phyloP scores from a whole-genome alignment of 2,329 filamentous ascomycete genomes.

The Xylariaceae sp. region DNA sequence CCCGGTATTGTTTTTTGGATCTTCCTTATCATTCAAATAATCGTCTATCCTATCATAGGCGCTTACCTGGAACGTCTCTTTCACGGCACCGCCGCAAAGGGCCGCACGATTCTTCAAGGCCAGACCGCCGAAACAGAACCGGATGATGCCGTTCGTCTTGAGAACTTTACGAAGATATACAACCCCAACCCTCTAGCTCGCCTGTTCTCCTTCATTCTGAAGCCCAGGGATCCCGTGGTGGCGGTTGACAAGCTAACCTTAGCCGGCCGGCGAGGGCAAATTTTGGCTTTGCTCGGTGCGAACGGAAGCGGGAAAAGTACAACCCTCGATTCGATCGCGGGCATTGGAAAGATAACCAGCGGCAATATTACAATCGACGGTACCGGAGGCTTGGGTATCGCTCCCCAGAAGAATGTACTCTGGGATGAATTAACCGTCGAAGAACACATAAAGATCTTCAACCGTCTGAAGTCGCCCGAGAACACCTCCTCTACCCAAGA shows the following conservation, averaged over 20 bases:
- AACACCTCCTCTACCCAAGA: slow-evolving; percentile 59
- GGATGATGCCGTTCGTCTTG: slow-evolving; percentile 67
- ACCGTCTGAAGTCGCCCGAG: slow-evolving; percentile 71
- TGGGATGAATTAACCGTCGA: slow-evolving; percentile 87
- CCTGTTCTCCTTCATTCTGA: slow-evolving; percentile 49
- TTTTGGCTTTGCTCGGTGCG: slow-evolving; percentile 82
- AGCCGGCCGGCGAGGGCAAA: slow-evolving; percentile 74
- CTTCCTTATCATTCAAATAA: slow-evolving; percentile 75
- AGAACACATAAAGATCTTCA: slow-evolving; percentile 85
- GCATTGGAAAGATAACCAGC: slow-evolving; percentile 74
- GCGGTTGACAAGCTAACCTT: slow-evolving; percentile 78
- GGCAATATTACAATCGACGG: slow-evolving; percentile 79
- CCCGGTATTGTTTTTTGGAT: slow-evolving; percentile 78
- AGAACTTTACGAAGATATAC: slow-evolving; percentile 79
- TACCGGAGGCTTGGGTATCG: slow-evolving; percentile 79
- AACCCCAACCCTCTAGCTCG: slow-evolving; percentile 64
- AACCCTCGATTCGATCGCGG: slow-evolving; percentile 84
- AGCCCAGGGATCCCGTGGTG: slow-evolving; percentile 66
- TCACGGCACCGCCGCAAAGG: slow-evolving; percentile 72
- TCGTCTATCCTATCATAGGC: slow-evolving; percentile 76
- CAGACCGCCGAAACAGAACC: slow-evolving; percentile 30
- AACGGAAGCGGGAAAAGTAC: slow-evolving; percentile 93
- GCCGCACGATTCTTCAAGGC: slow-evolving; percentile 54
- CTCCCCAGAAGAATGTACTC: slow-evolving; percentile 91
- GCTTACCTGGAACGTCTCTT: slow-evolving; percentile 72